These are phyloP conservation scores for Podila epigama DNA, from an alignment of 192 early-diverging fungal genomes.

Conservation along the genomic window DNA sequence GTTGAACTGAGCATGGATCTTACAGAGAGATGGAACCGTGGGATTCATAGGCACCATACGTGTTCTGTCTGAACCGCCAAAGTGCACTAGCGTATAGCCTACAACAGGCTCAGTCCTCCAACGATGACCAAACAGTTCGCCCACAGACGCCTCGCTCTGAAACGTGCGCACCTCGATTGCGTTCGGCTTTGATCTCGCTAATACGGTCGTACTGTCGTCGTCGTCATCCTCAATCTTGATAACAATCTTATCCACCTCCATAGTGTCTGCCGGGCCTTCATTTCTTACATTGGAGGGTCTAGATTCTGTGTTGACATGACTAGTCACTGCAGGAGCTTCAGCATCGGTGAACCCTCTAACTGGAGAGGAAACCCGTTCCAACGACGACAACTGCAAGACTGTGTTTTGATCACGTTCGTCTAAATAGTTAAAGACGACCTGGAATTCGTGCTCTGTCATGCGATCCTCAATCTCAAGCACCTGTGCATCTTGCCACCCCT, in stretches of 20 bases:
- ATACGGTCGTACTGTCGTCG: neutral
- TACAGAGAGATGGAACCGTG: constrained; percentile 43
- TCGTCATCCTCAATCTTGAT: constrained; percentile 47
- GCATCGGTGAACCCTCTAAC: neutral
- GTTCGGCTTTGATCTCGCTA: constrained; percentile 1
- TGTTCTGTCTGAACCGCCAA: constrained; percentile 40
- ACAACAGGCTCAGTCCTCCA: constrained; percentile 47
- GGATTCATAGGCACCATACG: constrained; percentile 49
- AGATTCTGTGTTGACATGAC: too few relatives aligned
- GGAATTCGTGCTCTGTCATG: constrained; percentile 15
- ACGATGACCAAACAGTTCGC: constrained; percentile 43
- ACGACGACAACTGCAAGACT: neutral
- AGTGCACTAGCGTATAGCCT: constrained; percentile 42
- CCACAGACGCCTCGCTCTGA: constrained; percentile 42
- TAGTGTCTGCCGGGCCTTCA: neutral
- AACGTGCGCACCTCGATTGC: constrained; percentile 25
- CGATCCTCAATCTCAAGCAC: constrained; percentile 30
- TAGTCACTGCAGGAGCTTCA: neutral
- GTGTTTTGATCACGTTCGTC: constrained; percentile 25
- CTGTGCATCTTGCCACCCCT: constrained; percentile 45
- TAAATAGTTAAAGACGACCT: constrained; percentile 39
- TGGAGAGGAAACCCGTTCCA: neutral
- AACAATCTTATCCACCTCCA: constrained; percentile 7
- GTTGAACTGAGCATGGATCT: neutral
- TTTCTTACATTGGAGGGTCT: neutral